Conservation (phyloP, 176 grass and related monocot species). For the Elaeis guineensis region DNA sequence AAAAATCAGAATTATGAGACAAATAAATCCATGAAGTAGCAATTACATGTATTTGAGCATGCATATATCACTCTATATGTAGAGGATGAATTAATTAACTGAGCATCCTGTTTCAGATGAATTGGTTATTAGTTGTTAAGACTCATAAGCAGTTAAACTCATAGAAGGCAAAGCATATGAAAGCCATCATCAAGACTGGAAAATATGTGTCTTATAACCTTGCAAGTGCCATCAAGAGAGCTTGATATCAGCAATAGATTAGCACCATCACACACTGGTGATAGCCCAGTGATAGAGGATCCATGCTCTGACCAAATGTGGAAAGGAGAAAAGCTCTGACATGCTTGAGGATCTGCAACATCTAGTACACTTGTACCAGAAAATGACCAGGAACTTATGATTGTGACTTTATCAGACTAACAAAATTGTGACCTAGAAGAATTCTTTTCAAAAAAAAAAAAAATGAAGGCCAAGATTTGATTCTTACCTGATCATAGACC, state of each 20-base stretch:
- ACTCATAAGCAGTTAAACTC: no score
- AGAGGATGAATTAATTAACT: no score
- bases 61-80: no score
- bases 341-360: constrained; percentile 2
- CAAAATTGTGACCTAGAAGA: no score
- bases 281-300: constrained; percentile 18
- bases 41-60: no score
- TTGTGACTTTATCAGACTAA: no score
- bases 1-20: neutral
- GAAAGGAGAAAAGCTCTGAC: neutral
- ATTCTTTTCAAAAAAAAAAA: no score
- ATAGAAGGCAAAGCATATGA: neutral
- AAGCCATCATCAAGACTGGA: neutral
- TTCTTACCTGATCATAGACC: constrained; percentile 30
- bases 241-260: constrained; percentile 21
- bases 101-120: no score
- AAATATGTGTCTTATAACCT: constrained; percentile 11
- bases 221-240: constrained; percentile 32
- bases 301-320: constrained; percentile 11
- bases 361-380: neutral
- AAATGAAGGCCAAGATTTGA: no score
- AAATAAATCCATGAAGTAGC: neutral
- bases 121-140: no score
- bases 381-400: no score
- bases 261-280: constrained; percentile 7